Evolutionary conservation across 192 early-diverging fungal genomes (phyloP).

Genomic region (Podila verticillata): DNA sequence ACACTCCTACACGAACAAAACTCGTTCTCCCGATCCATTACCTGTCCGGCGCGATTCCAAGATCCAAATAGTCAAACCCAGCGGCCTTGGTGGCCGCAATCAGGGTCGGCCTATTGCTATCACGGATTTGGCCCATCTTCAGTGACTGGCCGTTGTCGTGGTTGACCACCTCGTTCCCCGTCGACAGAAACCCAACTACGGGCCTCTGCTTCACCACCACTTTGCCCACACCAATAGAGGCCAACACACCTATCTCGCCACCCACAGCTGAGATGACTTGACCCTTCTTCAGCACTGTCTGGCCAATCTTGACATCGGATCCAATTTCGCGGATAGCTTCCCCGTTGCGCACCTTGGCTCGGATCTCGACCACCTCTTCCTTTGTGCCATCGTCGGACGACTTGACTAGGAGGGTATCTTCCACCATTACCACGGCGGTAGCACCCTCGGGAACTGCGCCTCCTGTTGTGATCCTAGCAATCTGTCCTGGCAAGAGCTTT

Average conservation of each 20-base stretch:
- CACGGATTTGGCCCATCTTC: slow-evolving; percentile 75
- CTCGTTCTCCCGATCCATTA: slow-evolving; percentile 8
- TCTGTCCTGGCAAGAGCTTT: slow-evolving; percentile 64
- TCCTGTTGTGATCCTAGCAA: slow-evolving; percentile 88
- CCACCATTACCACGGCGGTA: slow-evolving; percentile 96
- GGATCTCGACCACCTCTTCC: slow-evolving; percentile 65
- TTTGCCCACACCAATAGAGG: slow-evolving; percentile 74
- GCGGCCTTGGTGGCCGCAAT: slow-evolving; percentile 66
- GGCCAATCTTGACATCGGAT: slow-evolving; percentile 72
- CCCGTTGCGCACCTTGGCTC: slow-evolving; percentile 50
- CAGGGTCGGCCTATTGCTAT: slow-evolving; percentile 88
- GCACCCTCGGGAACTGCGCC: slow-evolving; percentile 86
- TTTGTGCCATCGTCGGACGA: slow-evolving; percentile 62
- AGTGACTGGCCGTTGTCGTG: slow-evolving; percentile 49
- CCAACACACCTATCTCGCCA: slow-evolving; percentile 87
- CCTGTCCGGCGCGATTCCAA: slow-evolving; percentile 81
- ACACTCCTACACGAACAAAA: neutral
- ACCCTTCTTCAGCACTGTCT: slow-evolving; percentile 67
- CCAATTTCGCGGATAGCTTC: slow-evolving; percentile 88
- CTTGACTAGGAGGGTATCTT: slow-evolving; percentile 82
- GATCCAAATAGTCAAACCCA: slow-evolving; percentile 74
- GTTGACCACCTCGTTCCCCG: slow-evolving; percentile 89
- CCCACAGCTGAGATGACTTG: slow-evolving; percentile 72
- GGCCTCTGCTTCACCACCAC: slow-evolving; percentile 72
- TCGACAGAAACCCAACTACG: slow-evolving; percentile 82